A percentile compares a stretch with the other conserved stretches of the same genome.
phyloP scores from a whole-genome alignment of 129 eudicot genomes.

The Centrapalus pauciflorus region DNA sequence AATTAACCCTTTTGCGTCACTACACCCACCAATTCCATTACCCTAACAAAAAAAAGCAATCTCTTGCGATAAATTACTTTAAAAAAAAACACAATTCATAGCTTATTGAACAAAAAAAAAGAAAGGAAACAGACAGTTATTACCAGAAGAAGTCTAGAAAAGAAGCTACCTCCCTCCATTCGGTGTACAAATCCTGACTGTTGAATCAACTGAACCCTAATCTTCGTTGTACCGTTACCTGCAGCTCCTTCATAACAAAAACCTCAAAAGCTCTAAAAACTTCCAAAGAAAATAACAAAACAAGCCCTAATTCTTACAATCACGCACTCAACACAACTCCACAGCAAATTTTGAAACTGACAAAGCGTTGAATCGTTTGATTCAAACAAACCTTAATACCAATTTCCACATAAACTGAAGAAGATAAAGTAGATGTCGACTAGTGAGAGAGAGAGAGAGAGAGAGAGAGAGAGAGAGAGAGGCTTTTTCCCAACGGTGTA shows the following conservation, averaged over 20 bases:
- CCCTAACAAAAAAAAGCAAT: not conserved
- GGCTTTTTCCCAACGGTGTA: not conserved
- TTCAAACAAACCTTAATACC: not conserved
- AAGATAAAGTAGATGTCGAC: slow-evolving; percentile 22
- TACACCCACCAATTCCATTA: not conserved
- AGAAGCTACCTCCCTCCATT: slow-evolving; percentile 95
- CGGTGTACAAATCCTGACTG: slow-evolving; percentile 48
- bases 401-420: not conserved
- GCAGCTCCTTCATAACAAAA: slow-evolving; percentile 18
- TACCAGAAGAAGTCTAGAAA: slow-evolving; percentile 56
- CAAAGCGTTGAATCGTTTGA: not conserved
- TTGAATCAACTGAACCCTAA: slow-evolving; percentile 34
- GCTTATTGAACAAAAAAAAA: no score
- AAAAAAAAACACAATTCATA: slow-evolving; percentile 5
- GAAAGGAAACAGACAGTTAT: slow-evolving; percentile 28
- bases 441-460: not conserved
- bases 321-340: not conserved
- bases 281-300: not conserved
- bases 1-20: not conserved
- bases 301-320: slow-evolving; percentile 18
- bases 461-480: slow-evolving; percentile 5
- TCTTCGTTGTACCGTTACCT: slow-evolving; percentile 7
- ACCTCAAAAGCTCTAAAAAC: not conserved
- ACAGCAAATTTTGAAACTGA: not conserved
- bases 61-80: not conserved